Percentiles rank a stretch among this genome's conserved stretches.
Conservation (phyloP, 2,329 filamentous ascomycete genomes). For the Diaporthe citrichinensis region DNA sequence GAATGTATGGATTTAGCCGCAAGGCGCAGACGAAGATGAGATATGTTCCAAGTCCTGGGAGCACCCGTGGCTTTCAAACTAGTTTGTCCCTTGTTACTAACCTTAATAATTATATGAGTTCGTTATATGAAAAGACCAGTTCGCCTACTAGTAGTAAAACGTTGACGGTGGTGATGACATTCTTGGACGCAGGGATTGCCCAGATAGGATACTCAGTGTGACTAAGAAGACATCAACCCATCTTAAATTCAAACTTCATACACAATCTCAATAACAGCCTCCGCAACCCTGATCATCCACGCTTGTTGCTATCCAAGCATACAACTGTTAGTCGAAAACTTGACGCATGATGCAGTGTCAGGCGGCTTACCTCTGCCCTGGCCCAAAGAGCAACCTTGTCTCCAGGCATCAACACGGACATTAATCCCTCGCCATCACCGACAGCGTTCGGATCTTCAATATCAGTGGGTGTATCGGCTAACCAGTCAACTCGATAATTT, state of each 20-base stretch:
- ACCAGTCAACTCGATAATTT: slow-evolving; percentile 22
- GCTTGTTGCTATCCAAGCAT: neutral
- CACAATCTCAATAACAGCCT: slow-evolving; percentile 18
- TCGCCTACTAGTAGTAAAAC: too few relatives aligned
- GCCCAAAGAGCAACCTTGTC: slow-evolving; percentile 26
- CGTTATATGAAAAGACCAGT: too few relatives aligned
- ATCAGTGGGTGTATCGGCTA: neutral
- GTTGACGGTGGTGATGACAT: too few relatives aligned
- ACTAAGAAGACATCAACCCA: neutral
- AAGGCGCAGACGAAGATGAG: too few relatives aligned
- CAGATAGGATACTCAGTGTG: too few relatives aligned
- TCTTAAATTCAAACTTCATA: neutral
- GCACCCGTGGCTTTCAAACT: too few relatives aligned
- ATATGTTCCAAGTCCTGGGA: too few relatives aligned
- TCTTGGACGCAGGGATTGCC: too few relatives aligned
- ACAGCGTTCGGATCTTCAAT: neutral
- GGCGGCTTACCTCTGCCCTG: slow-evolving; percentile 14
- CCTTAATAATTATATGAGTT: too few relatives aligned
- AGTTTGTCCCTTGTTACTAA: too few relatives aligned
- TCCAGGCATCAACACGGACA: slow-evolving; percentile 8
- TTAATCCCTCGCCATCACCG: slow-evolving; percentile 8
- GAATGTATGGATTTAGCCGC: too few relatives aligned
- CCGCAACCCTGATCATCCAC: slow-evolving; percentile 1
- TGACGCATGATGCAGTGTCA: neutral
- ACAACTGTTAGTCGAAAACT: neutral